Base-by-base conservation (phyloP, 345 rosid species). In the Eucalyptus erythrocorys region DNA sequence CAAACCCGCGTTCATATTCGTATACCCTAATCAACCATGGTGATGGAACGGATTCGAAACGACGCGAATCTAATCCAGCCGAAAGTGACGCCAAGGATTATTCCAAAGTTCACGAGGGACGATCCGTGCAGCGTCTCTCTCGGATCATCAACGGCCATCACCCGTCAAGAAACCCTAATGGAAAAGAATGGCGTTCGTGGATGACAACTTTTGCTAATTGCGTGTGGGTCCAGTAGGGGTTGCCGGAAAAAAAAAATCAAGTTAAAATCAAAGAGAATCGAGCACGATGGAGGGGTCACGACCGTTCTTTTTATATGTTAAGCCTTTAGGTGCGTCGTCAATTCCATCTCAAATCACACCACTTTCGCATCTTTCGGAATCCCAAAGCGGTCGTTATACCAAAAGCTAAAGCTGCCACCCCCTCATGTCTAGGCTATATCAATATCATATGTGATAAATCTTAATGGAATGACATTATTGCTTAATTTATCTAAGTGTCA, bases 311-410 rank as follows among this genome's bases (percentile, higher is more conserved):
- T 87, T 64, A 47, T 59, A 55, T 64, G 37, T 88, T 59, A 53
- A 57, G 76, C n/a, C 89, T 84, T 61, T 57, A 84, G 89, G 86
- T 61, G 89, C 87, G 82, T 88, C 89, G 87, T 88, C 89, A 88
- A 88, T 82, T 88, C 81, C 87, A 57, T 85, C 89, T 88, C 89
- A 82, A 84, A 88, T 82, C 80, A 82, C 48, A 34, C 50, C 37
- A 51, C 43, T 53, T 55, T 88, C 81, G 89, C 87, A 82, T 55
- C 86, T 88, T 82, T 84, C 51, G 87, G 89, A 55, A 88, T 88
- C 89, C 87, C 89, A 88, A 82, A 82, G 87, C 71, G 82, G 61
- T 88, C 71, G 71, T 42, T 87, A 37, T 37, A 53, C 34, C 48
- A 53, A 87, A 87, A 24, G 48, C 43, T 53, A 87, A 53, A 71